Evolutionary conservation across 768 basidiomycete species (phyloP).

Genomic region (Lentinula guzmanii): DNA sequence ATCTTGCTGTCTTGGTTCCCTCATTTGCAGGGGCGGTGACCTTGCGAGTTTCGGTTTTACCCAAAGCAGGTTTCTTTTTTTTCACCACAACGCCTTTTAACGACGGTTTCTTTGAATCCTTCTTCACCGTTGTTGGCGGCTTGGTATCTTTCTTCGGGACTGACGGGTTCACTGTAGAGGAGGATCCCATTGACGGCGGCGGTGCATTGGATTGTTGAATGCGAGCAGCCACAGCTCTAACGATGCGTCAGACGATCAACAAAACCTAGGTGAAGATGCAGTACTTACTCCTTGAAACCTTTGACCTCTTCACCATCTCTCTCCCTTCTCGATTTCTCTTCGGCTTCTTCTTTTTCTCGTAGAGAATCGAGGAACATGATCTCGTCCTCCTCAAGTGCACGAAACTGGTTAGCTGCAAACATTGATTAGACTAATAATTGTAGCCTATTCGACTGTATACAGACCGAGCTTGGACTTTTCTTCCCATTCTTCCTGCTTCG

Average conservation of each 20-base stretch:
- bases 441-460: not conserved
- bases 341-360: slow-evolving; percentile 66
- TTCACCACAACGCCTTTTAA: slow-evolving; percentile 81
- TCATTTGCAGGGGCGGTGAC: slow-evolving; percentile 12
- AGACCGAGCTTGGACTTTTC: slow-evolving; percentile 73
- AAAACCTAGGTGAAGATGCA: slow-evolving; percentile 6
- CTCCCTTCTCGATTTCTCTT: slow-evolving; percentile 69
- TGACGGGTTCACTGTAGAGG: slow-evolving; percentile 19
- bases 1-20: slow-evolving; percentile 11
- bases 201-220: slow-evolving; percentile 32
- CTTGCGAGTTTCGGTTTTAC: slow-evolving; percentile 6
- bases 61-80: slow-evolving; percentile 51
- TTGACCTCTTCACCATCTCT: slow-evolving; percentile 76
- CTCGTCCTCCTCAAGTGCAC: slow-evolving; percentile 86
- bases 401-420: slow-evolving; percentile 74
- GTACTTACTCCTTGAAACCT: slow-evolving; percentile 68
- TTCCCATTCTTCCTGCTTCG: slow-evolving; percentile 93
- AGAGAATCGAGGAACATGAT: slow-evolving; percentile 85
- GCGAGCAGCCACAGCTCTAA: slow-evolving; percentile 68
- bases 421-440: not conserved
- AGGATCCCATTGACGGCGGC: not conserved
- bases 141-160: slow-evolving; percentile 27
- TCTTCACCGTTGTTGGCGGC: slow-evolving; percentile 36
- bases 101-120: slow-evolving; percentile 50
- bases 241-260: not conserved